phyloP scores from a whole-genome alignment of 2,329 filamentous ascomycete species.

The Ophiostoma triangulosporum region DNA sequence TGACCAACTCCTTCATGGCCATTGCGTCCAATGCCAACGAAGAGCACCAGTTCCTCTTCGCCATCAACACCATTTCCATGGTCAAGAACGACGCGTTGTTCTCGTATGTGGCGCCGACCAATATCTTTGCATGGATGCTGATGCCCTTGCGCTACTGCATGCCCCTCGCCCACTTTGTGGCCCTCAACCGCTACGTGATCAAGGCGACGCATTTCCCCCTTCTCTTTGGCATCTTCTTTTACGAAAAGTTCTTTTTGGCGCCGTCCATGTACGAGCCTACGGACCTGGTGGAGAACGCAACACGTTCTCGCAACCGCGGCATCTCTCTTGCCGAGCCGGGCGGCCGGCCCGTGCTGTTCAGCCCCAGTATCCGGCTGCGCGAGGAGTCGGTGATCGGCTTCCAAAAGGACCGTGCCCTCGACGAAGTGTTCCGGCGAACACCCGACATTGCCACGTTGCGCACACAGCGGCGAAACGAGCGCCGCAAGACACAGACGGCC shows the following conservation, averaged over 20 bases:
- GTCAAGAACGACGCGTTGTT: slow-evolving; percentile 96
- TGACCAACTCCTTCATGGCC: slow-evolving; percentile 92
- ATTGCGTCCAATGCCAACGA: slow-evolving; percentile 88
- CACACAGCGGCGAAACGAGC: slow-evolving; percentile 47
- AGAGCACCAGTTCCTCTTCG: slow-evolving; percentile 86
- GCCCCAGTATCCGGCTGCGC: slow-evolving; percentile 55
- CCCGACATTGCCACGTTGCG: slow-evolving; percentile 51
- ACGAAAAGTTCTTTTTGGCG: slow-evolving; percentile 70
- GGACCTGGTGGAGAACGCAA: slow-evolving; percentile 66
- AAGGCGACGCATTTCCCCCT: slow-evolving; percentile 84
- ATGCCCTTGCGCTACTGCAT: slow-evolving; percentile 72
- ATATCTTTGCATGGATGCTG: slow-evolving; percentile 80
- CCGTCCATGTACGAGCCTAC: slow-evolving; percentile 67
- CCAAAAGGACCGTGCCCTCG: slow-evolving; percentile 77
- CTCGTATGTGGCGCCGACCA: slow-evolving; percentile 82
- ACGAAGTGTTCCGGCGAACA: slow-evolving; percentile 73
- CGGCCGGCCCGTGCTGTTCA: slow-evolving; percentile 52
- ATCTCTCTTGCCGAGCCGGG: slow-evolving; percentile 46
- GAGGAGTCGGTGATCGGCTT: slow-evolving; percentile 82
- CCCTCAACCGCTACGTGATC: slow-evolving; percentile 79
- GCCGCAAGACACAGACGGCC: slow-evolving; percentile 63
- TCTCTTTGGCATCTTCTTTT: slow-evolving; percentile 72
- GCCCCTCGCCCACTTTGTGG: slow-evolving; percentile 68
- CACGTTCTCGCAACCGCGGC: slow-evolving; percentile 33
- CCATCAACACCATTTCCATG: slow-evolving; percentile 94